Percentiles rank a stretch among this genome's conserved stretches.
phyloP scores from a whole-genome alignment of 169 alveolate species.

The Plasmodium adleri region DNA sequence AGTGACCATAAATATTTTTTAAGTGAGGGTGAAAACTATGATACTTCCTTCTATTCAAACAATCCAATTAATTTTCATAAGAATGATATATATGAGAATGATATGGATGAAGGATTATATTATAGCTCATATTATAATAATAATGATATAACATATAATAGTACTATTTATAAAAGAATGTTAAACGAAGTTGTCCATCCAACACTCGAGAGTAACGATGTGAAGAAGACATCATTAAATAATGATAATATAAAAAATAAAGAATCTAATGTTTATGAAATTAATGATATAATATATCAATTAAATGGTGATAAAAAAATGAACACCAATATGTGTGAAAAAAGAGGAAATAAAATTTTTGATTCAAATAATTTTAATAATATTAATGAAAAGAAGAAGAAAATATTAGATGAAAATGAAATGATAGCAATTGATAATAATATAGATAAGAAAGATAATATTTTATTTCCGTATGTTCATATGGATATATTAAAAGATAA shows the following conservation, averaged over 20 bases:
- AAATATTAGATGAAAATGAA: slow-evolving; percentile 11
- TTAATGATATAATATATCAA: not conserved
- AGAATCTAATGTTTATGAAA: slow-evolving; percentile 1
- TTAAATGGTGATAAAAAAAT: not conserved
- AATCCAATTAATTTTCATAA: too few species aligned
- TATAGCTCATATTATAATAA: slow-evolving; percentile 1
- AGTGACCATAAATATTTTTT: too few species aligned
- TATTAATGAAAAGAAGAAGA: not conserved
- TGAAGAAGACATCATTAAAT: slow-evolving; percentile 25
- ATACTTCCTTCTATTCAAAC: too few species aligned
- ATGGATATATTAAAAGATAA: slow-evolving; percentile 6
- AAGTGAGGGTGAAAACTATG: too few species aligned
- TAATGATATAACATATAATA: not conserved
- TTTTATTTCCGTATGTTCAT: slow-evolving; percentile 42
- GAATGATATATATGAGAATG: too few species aligned
- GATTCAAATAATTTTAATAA: not conserved
- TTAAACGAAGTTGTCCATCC: not conserved
- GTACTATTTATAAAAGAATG: slow-evolving; percentile 41
- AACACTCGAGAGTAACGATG: too few species aligned
- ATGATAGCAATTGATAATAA: not conserved
- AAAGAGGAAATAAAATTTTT: slow-evolving; percentile 22
- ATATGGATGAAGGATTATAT: not conserved
- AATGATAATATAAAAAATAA: not conserved
- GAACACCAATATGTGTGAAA: slow-evolving; percentile 14
- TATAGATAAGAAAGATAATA: slow-evolving; percentile 33